These are phyloP conservation scores for Erysimum cheiri DNA, from an alignment of 441 rosid species.

Conservation along the genomic window DNA sequence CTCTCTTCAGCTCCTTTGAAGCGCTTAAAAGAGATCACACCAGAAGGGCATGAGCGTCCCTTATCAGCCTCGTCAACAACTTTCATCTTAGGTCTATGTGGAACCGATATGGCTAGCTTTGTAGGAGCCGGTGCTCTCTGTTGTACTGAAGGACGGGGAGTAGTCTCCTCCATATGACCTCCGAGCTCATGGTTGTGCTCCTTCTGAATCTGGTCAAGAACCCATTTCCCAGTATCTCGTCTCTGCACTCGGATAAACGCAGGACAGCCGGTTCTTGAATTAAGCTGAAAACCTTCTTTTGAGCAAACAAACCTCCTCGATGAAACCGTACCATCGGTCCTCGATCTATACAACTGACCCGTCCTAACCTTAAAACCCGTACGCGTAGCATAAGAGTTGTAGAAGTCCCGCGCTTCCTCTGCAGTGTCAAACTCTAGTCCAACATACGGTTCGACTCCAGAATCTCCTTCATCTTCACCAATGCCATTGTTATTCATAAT, in stretches of 20 bases:
- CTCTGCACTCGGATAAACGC: slow-evolving; percentile 72
- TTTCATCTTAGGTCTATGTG: slow-evolving; percentile 58
- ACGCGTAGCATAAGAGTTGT: slow-evolving; percentile 55
- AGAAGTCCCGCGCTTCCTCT: slow-evolving; percentile 73
- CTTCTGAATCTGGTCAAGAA: slow-evolving; percentile 76
- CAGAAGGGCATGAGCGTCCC: slow-evolving; percentile 57
- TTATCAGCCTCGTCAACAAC: slow-evolving; percentile 54
- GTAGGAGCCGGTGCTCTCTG: slow-evolving; percentile 46
- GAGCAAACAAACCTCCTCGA: slow-evolving; percentile 83
- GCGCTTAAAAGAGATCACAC: slow-evolving; percentile 60
- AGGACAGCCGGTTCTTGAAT: slow-evolving; percentile 82
- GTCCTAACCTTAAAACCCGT: slow-evolving; percentile 73
- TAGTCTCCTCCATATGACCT: slow-evolving; percentile 38
- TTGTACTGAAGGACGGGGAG: slow-evolving; percentile 35
- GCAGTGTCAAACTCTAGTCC: slow-evolving; percentile 82
- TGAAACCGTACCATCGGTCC: slow-evolving; percentile 80
- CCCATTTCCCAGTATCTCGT: slow-evolving; percentile 84
- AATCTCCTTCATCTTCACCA: slow-evolving; percentile 50
- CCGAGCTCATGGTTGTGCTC: slow-evolving; percentile 89
- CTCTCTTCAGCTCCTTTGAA: slow-evolving; percentile 59
- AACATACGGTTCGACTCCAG: slow-evolving; percentile 56
- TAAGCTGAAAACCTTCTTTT: slow-evolving; percentile 84
- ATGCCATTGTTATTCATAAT: slow-evolving; percentile 43
- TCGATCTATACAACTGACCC: slow-evolving; percentile 84
- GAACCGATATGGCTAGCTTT: slow-evolving; percentile 50